Base-by-base conservation (phyloP, 768 basidiomycete species). In the Mycena crocata region DNA sequence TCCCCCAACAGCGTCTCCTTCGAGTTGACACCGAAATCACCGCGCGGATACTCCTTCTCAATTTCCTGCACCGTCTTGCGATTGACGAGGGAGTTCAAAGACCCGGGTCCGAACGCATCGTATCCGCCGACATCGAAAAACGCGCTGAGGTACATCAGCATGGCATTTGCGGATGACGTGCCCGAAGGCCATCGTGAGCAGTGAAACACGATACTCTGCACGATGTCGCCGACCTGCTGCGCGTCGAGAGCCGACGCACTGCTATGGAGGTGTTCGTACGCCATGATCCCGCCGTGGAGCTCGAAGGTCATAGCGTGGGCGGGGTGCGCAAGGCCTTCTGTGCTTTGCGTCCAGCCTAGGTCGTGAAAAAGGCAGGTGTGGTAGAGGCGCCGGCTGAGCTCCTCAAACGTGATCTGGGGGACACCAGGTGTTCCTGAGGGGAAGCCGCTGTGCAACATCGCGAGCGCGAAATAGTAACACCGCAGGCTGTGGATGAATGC, bases 261-360 rank as follows among this genome's bases (percentile, higher is more conserved):
- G 13, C n/a, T 48, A 23, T 64, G 62, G 21, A 71, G 49, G 34
- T 71, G 66, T 26, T 68, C 67, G 40, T 71, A 71, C 30, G 61
- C 69, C 66, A 67, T 64, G 23, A 67, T 67, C 15, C 66, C 69
- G 1, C 69, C 70, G 34, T 56, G 63, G 12, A 71, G 46, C 31
- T 68, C 67, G 67, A 71, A 67, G 39, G 46, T 68, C 70, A 68
- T 71, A 9, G 58, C 67, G 40, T n/a, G n/a, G n/a, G n/a, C n/a
- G n/a, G n/a, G n/a, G n/a, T n/a, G n/a, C n/a, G n/a, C n/a, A n/a
- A n/a, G 60, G 67, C 57, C 66, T 14, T 40, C 35, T 3, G 44
- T 30, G 31, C 58, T 44, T 14, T 28, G 30, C 10, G 66, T 71
- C 48, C 67, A 54, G 13, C 66, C 69, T 17, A 71, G 30, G 44